Conservation (phyloP, 2,329 filamentous ascomycete species). For the Neofusicoccum kwambonambiense region DNA sequence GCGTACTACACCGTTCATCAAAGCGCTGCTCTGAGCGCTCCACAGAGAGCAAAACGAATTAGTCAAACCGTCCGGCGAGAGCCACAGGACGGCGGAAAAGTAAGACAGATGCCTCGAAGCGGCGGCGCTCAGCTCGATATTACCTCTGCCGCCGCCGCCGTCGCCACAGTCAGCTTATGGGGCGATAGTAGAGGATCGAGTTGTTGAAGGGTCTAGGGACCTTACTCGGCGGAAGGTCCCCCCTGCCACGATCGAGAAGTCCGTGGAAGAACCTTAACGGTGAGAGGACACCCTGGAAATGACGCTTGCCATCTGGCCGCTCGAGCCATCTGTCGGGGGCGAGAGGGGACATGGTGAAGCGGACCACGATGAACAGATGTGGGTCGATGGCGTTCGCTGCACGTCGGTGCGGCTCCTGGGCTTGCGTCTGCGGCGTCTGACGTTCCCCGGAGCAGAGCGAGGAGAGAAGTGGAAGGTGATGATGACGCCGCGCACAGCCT, state of each 20-base stretch:
- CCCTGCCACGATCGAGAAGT: constrained; percentile 12
- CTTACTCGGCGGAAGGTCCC: not conserved
- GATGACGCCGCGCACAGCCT: not conserved
- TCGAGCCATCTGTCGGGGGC: constrained; percentile 9
- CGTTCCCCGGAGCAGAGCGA: not conserved
- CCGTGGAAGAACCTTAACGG: constrained; percentile 18
- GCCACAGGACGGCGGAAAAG: not conserved
- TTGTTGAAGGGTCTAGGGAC: not conserved
- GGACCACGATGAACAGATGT: constrained; percentile 3
- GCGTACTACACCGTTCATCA: not conserved
- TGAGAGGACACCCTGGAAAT: constrained; percentile 10
- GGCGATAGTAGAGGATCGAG: not conserved
- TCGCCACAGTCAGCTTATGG: constrained; percentile 4
- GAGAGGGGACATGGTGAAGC: constrained; percentile 1
- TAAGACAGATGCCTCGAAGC: not conserved
- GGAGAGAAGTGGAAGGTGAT: not conserved
- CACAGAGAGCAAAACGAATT: constrained; percentile 4
- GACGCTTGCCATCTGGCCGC: not conserved
- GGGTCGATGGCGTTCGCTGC: not conserved
- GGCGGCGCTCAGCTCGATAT: not conserved
- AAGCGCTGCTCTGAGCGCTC: not conserved
- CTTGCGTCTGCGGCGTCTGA: constrained; percentile 9
- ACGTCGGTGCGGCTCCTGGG: constrained; percentile 8
- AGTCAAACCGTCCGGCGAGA: not conserved
- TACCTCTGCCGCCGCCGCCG: not conserved